Conservation (phyloP, 2,329 filamentous ascomycete species). For the Talaromyces sp. region DNA sequence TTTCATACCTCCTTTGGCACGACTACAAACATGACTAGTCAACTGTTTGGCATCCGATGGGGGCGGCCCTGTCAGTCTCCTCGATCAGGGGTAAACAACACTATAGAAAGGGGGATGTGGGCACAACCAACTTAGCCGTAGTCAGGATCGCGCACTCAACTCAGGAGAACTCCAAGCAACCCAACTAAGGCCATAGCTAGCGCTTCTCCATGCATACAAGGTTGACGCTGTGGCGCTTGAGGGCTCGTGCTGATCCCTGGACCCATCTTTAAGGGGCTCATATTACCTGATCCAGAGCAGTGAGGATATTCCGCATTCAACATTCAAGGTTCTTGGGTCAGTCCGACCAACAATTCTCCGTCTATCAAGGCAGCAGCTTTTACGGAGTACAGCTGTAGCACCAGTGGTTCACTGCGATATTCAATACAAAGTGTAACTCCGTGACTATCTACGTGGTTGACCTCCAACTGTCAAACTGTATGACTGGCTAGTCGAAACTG, state of each 20-base stretch:
- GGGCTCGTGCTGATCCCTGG: conserved; percentile 10
- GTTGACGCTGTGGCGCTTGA: conserved; percentile 4
- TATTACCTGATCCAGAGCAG: neutral
- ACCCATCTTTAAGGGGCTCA: conserved; percentile 1
- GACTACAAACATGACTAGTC: neutral
- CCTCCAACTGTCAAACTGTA: neutral
- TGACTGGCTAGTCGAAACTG: neutral
- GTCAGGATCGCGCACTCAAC: neutral
- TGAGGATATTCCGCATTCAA: neutral
- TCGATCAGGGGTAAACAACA: neutral
- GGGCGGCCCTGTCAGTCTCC: neutral
- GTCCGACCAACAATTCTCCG: neutral
- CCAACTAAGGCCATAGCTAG: neutral
- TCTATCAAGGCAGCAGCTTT: neutral
- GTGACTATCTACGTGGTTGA: too few relatives aligned
- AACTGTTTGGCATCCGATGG: neutral
- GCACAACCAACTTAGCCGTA: neutral
- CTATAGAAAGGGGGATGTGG: neutral
- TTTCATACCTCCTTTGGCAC: neutral
- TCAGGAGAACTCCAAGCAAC: neutral
- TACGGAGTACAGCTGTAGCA: too few relatives aligned
- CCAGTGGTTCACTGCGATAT: too few relatives aligned
- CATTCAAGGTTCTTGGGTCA: neutral
- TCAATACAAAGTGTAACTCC: too few relatives aligned
- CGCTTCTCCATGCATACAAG: neutral